Percentiles rank a stretch among this genome's conserved stretches.
phyloP scores from a whole-genome alignment of 768 basidiomycete species.

The Agrocybe pediades region DNA sequence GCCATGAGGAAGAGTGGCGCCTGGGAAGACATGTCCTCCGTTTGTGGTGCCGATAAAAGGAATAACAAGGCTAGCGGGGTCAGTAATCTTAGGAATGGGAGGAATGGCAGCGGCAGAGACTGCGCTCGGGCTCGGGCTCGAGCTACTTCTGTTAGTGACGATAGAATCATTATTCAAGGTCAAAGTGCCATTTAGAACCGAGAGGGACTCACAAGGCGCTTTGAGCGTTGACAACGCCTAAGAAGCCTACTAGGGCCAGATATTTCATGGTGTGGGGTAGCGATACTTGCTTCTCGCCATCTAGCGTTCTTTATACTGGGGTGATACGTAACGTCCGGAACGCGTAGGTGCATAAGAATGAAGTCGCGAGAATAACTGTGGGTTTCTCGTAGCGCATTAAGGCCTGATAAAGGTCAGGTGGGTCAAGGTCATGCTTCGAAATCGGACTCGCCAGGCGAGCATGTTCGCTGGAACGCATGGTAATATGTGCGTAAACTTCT shows the following conservation, averaged over 20 bases:
- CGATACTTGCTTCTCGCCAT: background rate
- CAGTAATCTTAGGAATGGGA: constrained; percentile 27
- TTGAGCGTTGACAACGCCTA: constrained; percentile 8
- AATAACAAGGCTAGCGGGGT: constrained; percentile 50
- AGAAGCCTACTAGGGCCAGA: background rate
- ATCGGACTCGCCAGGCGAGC: background rate
- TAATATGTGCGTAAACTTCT: background rate
- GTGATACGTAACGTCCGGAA: background rate
- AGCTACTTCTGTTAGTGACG: constrained; percentile 1
- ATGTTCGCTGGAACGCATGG: background rate
- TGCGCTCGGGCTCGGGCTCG: background rate
- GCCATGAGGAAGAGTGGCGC: constrained; percentile 68
- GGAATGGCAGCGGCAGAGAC: background rate
- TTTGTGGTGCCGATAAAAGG: constrained; percentile 67
- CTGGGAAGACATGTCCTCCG: constrained; percentile 58
- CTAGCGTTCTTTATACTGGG: background rate
- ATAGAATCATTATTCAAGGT: background rate
- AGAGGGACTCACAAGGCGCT: constrained; percentile 9
- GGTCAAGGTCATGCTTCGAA: background rate
- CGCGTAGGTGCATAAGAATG: background rate
- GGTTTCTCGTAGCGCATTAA: background rate
- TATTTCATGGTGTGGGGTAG: background rate
- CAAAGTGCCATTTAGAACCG: too few species aligned
- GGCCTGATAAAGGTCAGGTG: background rate
- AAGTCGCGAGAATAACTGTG: background rate